Evolutionary conservation across 1,284 basidiomycete genomes (phyloP).

Genomic region (Ganoderma multipileum): DNA sequence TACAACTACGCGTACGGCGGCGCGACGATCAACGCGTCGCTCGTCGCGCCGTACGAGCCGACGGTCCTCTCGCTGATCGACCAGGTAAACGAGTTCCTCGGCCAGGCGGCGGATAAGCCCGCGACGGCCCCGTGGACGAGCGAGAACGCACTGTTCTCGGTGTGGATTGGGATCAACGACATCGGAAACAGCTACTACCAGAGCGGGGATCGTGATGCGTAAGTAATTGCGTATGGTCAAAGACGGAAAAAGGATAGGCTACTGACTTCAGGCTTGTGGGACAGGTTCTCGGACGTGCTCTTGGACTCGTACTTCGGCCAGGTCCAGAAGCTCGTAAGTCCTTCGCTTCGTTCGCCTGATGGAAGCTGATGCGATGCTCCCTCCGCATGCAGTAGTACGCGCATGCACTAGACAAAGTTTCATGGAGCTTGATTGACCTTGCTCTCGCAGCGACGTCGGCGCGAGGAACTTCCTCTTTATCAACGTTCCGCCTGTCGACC

Average conservation of each 20-base stretch:
- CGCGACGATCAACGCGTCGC: slow-evolving; percentile 60
- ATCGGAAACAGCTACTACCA: slow-evolving; percentile 59
- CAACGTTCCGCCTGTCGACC: slow-evolving; percentile 62
- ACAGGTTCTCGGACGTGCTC: slow-evolving; percentile 56
- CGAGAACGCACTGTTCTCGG: slow-evolving; percentile 57
- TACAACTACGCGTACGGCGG: slow-evolving; percentile 71
- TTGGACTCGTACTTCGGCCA: slow-evolving; percentile 60
- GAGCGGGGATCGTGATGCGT: slow-evolving; percentile 56
- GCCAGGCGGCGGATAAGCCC: slow-evolving; percentile 50
- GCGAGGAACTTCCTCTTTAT: slow-evolving; percentile 66
- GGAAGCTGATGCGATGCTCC: background rate
- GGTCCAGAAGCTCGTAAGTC: slow-evolving; percentile 58
- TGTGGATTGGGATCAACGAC: slow-evolving; percentile 71
- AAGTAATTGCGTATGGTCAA: slow-evolving; percentile 31
- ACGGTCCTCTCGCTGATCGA: slow-evolving; percentile 59
- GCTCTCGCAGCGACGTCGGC: slow-evolving; percentile 46
- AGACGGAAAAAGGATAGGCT: background rate
- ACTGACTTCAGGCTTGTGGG: background rate
- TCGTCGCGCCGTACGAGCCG: slow-evolving; percentile 56
- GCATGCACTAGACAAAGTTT: background rate
- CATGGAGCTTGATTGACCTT: background rate
- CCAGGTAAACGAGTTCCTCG: slow-evolving; percentile 61
- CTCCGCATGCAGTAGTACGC: slow-evolving; percentile 34
- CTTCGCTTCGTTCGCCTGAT: background rate
- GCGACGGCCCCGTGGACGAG: slow-evolving; percentile 58